These are phyloP conservation scores for Venturiaceae sp. DNA, from an alignment of 2,329 filamentous ascomycete species.

Conservation along the genomic window DNA sequence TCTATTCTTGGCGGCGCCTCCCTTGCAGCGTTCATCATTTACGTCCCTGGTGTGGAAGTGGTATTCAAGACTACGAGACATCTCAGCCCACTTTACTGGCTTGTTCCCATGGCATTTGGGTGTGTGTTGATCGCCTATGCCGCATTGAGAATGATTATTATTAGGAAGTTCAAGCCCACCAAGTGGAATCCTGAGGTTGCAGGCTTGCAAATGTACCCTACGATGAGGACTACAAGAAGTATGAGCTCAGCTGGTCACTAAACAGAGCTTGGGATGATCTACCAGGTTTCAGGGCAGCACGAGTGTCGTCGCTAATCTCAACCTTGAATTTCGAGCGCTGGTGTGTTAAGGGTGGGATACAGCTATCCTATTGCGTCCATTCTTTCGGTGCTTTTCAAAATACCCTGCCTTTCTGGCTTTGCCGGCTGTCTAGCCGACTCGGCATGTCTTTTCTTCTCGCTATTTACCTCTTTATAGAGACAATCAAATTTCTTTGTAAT, in stretches of 20 bases:
- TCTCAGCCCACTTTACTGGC: background rate
- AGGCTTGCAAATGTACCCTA: background rate
- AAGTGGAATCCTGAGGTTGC: conserved; percentile 1
- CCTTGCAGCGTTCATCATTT: conserved; percentile 1
- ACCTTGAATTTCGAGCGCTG: too few species aligned
- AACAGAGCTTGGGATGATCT: too few species aligned
- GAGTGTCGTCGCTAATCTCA: too few species aligned
- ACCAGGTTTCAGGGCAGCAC: too few species aligned
- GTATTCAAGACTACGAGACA: background rate
- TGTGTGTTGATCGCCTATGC: background rate
- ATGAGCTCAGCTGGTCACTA: background rate
- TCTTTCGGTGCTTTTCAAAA: too few species aligned
- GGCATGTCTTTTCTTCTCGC: too few species aligned
- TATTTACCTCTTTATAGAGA: too few species aligned
- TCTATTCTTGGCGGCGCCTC: background rate
- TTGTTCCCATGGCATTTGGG: conserved; percentile 1
- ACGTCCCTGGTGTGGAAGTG: background rate
- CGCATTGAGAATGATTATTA: background rate
- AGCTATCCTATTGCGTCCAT: too few species aligned
- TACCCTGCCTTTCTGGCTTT: too few species aligned
- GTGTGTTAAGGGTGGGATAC: too few species aligned
- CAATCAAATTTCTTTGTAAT: too few species aligned
- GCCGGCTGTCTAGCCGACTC: too few species aligned
- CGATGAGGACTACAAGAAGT: background rate
- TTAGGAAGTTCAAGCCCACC: background rate